phyloP scores from a whole-genome alignment of 441 rosid genomes.

The Adansonia gregorii region DNA sequence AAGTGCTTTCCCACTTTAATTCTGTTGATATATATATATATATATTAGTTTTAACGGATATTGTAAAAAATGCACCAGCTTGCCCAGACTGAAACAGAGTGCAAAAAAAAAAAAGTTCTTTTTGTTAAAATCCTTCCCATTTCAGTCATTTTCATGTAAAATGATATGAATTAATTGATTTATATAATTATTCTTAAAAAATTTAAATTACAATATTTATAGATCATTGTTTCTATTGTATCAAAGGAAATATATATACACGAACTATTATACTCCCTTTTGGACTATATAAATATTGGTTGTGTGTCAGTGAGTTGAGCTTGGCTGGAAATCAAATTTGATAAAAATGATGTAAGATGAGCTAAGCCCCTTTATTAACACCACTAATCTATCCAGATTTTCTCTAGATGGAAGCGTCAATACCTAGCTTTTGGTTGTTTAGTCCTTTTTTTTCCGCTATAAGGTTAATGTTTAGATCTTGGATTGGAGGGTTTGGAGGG shows the following conservation, averaged over 20 bases:
- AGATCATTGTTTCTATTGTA: too few species aligned
- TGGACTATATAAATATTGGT: neutral
- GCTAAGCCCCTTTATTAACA: conserved; percentile 23
- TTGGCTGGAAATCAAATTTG: conserved; percentile 31
- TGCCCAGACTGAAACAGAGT: neutral
- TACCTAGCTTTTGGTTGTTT: neutral
- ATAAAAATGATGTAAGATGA: conserved; percentile 15
- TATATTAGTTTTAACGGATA: conserved; percentile 33
- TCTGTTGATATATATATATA: neutral
- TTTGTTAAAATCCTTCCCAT: neutral
- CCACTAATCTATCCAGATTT: neutral
- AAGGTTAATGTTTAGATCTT: neutral
- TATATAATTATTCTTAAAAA: too few species aligned
- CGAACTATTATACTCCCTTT: neutral
- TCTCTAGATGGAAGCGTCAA: neutral
- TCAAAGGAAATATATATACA: too few species aligned
- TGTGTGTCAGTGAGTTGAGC: neutral
- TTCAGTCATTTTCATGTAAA: conserved; percentile 3
- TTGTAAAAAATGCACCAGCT: conserved; percentile 36
- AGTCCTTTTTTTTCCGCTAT: neutral
- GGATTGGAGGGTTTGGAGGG: neutral
- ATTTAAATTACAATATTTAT: too few species aligned
- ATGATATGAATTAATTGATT: neutral
- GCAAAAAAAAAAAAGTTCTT: neutral
- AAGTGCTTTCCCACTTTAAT: conserved; percentile 52